A percentile compares a stretch with the other conserved stretches of the same genome.
phyloP scores from a whole-genome alignment of 257 asterid species.

The Solanum megistacrolobum region DNA sequence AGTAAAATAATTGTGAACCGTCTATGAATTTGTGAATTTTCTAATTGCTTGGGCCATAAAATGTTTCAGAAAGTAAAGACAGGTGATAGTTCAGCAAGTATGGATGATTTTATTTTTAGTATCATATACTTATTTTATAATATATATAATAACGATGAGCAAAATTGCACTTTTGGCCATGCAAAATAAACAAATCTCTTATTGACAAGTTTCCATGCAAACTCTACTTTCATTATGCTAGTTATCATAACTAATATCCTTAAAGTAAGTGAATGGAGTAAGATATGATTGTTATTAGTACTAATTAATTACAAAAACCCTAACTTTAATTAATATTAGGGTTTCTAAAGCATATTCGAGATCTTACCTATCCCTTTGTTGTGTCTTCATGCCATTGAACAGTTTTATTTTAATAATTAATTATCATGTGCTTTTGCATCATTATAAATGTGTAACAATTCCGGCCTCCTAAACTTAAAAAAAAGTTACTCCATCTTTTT shows the following conservation, averaged over 20 bases:
- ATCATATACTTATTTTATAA: not conserved
- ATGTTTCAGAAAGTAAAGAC: constrained; percentile 1
- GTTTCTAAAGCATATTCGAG: constrained; percentile 8
- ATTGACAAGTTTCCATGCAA: constrained; percentile 5
- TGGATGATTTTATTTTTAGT: not conserved
- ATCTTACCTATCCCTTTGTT: not conserved
- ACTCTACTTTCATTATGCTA: not conserved
- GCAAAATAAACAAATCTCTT: not conserved
- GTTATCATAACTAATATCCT: not conserved
- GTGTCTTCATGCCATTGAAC: not conserved
- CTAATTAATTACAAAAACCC: not conserved
- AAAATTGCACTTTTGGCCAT: not conserved
- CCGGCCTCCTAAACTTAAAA: not conserved
- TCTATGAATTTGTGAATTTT: not conserved
- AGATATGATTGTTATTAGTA: not conserved
- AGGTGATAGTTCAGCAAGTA: not conserved
- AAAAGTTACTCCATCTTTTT: too few relatives aligned
- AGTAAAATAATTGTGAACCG: not conserved
- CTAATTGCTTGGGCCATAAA: not conserved
- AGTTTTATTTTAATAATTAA: not conserved
- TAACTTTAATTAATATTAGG: not conserved
- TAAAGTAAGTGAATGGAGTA: constrained; percentile 2
- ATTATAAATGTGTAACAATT: not conserved
- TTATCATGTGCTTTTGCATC: not conserved
- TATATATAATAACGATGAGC: not conserved